Percentiles rank a stretch among this genome's conserved stretches.
phyloP scores from a whole-genome alignment of 2,329 filamentous ascomycete genomes.

The Ampelomyces quisqualis region DNA sequence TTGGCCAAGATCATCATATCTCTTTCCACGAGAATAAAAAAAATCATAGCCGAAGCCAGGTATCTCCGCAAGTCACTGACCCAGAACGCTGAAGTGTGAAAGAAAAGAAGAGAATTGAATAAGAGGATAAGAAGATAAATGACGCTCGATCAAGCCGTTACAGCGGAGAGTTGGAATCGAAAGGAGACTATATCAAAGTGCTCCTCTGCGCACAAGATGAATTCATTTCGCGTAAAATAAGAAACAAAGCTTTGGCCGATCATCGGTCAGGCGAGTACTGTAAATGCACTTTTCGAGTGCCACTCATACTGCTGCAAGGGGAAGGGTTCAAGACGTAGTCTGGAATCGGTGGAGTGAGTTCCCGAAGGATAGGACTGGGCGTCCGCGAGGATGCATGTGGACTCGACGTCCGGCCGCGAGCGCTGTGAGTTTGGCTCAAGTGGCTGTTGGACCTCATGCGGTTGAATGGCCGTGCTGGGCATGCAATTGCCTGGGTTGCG shows the following conservation, averaged over 20 bases:
- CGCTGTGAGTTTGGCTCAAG: slow-evolving; percentile 27
- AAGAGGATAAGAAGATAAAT: neutral
- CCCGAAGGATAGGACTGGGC: slow-evolving; percentile 40
- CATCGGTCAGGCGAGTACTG: slow-evolving; percentile 25
- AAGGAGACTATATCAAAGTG: neutral
- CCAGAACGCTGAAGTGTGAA: slow-evolving; percentile 12
- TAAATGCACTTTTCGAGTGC: slow-evolving; percentile 32
- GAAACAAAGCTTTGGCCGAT: neutral
- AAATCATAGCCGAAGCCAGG: slow-evolving; percentile 12
- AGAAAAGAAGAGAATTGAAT: too few relatives aligned
- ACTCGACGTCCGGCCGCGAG: slow-evolving; percentile 27
- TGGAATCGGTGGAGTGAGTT: slow-evolving; percentile 47
- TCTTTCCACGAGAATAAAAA: neutral
- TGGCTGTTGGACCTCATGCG: slow-evolving; percentile 42
- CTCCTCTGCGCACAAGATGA: slow-evolving; percentile 4
- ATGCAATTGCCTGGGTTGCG: slow-evolving; percentile 62
- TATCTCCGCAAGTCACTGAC: slow-evolving; percentile 2
- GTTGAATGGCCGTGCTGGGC: slow-evolving; percentile 37
- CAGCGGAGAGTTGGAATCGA: slow-evolving; percentile 17
- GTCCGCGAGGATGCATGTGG: slow-evolving; percentile 27
- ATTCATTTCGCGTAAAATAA: slow-evolving; percentile 9
- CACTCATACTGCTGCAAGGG: slow-evolving; percentile 41
- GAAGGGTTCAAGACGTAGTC: slow-evolving; percentile 48
- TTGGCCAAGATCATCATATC: neutral
- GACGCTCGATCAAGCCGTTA: slow-evolving; percentile 19